Conservation (phyloP, 83 land plant species). For the Larix sibirica region DNA sequence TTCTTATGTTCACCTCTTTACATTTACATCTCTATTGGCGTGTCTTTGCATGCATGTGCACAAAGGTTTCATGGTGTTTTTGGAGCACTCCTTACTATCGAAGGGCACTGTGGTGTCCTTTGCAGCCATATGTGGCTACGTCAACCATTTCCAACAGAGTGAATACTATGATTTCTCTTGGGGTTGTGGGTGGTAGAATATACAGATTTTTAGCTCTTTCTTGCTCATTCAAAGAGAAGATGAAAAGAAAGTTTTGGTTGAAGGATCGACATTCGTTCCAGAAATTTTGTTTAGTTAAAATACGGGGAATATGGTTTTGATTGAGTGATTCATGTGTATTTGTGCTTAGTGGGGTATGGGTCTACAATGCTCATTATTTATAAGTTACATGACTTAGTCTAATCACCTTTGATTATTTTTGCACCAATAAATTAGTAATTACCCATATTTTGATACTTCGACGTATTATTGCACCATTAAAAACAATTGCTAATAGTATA, state of each 20-base stretch:
- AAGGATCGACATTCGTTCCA: background rate
- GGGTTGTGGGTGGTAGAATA: conserved; percentile 8
- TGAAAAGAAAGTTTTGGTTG: background rate
- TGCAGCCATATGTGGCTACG: background rate
- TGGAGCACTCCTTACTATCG: background rate
- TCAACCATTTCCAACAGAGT: background rate
- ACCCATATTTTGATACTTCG: no score
- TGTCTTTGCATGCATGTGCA: background rate
- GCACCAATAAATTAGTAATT: no score
- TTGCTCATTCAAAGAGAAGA: background rate
- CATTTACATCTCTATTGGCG: no score
- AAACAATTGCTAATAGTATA: no score
- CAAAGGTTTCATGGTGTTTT: background rate
- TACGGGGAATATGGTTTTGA: no score
- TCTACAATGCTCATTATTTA: no score
- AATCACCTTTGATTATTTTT: no score
- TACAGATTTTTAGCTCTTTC: background rate
- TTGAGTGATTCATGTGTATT: no score
- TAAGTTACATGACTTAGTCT: no score
- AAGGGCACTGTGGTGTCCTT: background rate
- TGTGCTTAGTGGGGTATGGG: no score
- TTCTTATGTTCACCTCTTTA: no score
- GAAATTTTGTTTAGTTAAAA: background rate
- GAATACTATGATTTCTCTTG: background rate
- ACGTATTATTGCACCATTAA: no score